phyloP scores from a whole-genome alignment of 2,329 filamentous ascomycete genomes.

The Ophiocordyceps australis region DNA sequence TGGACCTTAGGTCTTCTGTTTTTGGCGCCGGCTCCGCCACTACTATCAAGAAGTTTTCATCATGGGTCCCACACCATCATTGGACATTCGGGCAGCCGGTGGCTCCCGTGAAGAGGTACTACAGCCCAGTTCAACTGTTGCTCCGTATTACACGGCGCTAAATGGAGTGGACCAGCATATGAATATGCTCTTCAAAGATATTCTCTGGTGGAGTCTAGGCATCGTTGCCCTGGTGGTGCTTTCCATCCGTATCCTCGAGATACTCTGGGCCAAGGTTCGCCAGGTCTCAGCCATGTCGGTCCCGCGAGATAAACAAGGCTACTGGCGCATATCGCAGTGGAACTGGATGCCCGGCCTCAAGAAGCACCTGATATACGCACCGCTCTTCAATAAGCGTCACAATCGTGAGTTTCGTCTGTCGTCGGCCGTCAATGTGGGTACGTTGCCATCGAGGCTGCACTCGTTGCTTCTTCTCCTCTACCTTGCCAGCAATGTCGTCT shows the following conservation, averaged over 20 bases:
- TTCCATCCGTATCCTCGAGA: conserved; percentile 30
- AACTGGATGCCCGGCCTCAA: conserved; percentile 44
- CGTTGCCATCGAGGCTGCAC: conserved; percentile 47
- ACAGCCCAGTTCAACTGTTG: conserved; percentile 28
- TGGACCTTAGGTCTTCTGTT: no score
- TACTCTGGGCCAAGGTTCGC: conserved; percentile 35
- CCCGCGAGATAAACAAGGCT: conserved; percentile 31
- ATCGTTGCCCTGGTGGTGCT: conserved; percentile 35
- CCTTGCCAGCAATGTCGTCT: conserved; percentile 39
- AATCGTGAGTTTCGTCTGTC: conserved; percentile 48
- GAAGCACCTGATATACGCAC: conserved; percentile 40
- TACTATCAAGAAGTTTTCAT: conserved; percentile 3
- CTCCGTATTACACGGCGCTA: conserved; percentile 35
- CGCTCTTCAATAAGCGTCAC: conserved; percentile 45
- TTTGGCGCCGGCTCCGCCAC: conserved; percentile 6
- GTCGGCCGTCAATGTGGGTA: conserved; percentile 39
- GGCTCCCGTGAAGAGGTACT: conserved; percentile 10
- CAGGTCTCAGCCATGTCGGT: conserved; percentile 40
- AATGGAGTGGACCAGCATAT: conserved; percentile 41
- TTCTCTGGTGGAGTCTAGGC: conserved; percentile 43
- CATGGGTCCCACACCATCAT: conserved; percentile 17
- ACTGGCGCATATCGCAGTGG: conserved; percentile 40
- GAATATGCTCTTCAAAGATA: conserved; percentile 37
- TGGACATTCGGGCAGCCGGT: conserved; percentile 10
- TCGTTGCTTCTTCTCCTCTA: conserved; percentile 36